Base-by-base conservation (phyloP, 2,329 filamentous ascomycete species). In the Fonsecaea multimorphosa region DNA sequence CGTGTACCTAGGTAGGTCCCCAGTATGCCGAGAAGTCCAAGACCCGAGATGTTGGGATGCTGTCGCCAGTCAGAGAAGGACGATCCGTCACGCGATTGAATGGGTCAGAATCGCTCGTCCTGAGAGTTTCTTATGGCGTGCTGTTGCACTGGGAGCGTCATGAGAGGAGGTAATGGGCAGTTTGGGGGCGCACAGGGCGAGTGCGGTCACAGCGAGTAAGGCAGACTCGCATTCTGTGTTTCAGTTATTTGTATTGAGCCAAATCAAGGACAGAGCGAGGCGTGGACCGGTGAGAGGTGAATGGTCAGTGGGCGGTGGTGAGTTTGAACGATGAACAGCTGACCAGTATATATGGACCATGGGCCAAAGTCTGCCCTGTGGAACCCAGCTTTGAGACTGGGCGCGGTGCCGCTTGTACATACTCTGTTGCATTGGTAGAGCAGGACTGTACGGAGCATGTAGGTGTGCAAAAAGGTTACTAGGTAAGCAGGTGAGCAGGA, bases 41-140 rank as follows among this genome's bases (percentile, higher is more conserved):
- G 24, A 31, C 16, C 24, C n/a, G 24, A 46, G 38, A 19, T 14
- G 59, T 46, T 19, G 6, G 46, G 19, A 36, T 44, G 51, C 8
- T 22, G 34, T 57, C 53, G 38, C 60, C 53, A 57, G 60, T 57
- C 38, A 56, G 60, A 63, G 44, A 53, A 36, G 53, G 53, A 22
- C 51, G 53, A 63, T 63, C 14, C 34, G 46, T 63, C 60, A 63
- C 60, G 60, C 55, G 60, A 63, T 57, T 32, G 16, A 49, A 51
- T 12, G 44, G 19, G 19, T 24, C n/a, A 24, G 19, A 49, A 4
- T 49, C 24, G 44, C 44, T 49, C n/a, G 19, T 24, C 19, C 22
- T 24, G 44, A 22, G 22, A 24, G 44, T 24, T 49, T 22, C 7
- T 49, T 5, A 8, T 11, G 38, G 38, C 24, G 6, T 19, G 19